A percentile compares a stretch with the other conserved stretches of the same genome.
Evolutionary conservation across 73 alveolate species (phyloP).

Genomic region (Halteria grandinella): DNA sequence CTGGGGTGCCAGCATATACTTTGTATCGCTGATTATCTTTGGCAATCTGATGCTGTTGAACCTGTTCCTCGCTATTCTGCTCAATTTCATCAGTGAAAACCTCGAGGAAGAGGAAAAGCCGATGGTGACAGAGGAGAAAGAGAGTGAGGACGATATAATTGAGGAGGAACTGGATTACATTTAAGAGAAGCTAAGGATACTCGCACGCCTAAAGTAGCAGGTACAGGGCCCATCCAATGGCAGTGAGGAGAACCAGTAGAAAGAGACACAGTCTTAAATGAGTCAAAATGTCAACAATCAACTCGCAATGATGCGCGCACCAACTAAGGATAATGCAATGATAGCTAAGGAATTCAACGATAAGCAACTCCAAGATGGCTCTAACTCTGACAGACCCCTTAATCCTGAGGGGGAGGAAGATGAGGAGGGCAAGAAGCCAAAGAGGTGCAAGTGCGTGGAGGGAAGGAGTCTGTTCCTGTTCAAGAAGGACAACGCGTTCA

Average conservation of each 20-base stretch:
- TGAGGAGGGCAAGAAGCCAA: no score
- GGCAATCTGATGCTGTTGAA: slow-evolving; percentile 71
- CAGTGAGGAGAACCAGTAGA: no score
- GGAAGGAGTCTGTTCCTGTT: slow-evolving; percentile 56
- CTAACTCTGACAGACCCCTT: no score
- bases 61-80: slow-evolving; percentile 71
- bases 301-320: no score
- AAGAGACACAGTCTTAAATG: no score
- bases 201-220: slow-evolving; percentile 19
- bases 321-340: no score
- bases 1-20: slow-evolving; percentile 42
- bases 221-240: no score
- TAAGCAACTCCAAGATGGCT: no score
- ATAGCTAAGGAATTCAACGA: no score
- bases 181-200: slow-evolving; percentile 26
- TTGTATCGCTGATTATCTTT: slow-evolving; percentile 52
- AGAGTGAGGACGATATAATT: not conserved
- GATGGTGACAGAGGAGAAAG: slow-evolving; percentile 2
- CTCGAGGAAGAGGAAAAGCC: not conserved
- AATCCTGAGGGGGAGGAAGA: no score
- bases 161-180: slow-evolving; percentile 37
- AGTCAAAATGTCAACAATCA: no score
- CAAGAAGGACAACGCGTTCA: slow-evolving; percentile 11
- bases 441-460: no score
- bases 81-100: slow-evolving; percentile 25